phyloP scores from a whole-genome alignment of 2,329 filamentous ascomycete genomes.

The Pseudocercospora crystallina region DNA sequence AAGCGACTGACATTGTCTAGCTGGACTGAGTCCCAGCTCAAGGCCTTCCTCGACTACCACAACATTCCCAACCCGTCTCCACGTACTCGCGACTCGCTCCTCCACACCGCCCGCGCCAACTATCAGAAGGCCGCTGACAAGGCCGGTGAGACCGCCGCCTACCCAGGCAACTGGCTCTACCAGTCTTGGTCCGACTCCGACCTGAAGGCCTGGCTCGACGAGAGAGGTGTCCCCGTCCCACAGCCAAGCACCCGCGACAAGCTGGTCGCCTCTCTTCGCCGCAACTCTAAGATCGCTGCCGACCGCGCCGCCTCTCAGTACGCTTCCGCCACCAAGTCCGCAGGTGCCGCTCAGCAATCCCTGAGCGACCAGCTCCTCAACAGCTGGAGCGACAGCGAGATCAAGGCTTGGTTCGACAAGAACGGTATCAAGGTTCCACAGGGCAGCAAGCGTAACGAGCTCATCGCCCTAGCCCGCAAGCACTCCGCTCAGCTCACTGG shows the following conservation, averaged over 20 bases:
- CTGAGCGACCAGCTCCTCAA: constrained; percentile 83
- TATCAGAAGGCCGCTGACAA: constrained; percentile 78
- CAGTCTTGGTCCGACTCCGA: constrained; percentile 89
- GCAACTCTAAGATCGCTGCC: constrained; percentile 68
- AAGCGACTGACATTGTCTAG: constrained; percentile 51
- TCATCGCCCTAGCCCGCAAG: constrained; percentile 86
- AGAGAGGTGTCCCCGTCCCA: constrained; percentile 79
- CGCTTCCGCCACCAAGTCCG: constrained; percentile 60
- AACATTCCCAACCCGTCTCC: constrained; percentile 85
- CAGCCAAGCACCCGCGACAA: constrained; percentile 83
- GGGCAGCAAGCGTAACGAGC: constrained; percentile 84
- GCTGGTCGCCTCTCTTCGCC: constrained; percentile 83
- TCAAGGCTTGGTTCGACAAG: constrained; percentile 93
- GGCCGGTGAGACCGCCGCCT: constrained; percentile 73
- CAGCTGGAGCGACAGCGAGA: constrained; percentile 82
- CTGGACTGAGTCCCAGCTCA: constrained; percentile 91
- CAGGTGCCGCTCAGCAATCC: constrained; percentile 64
- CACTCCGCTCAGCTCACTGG: constrained; percentile 69
- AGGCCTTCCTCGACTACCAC: constrained; percentile 87
- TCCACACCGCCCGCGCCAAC: constrained; percentile 74
- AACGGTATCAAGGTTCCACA: constrained; percentile 88
- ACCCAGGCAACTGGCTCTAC: constrained; percentile 95
- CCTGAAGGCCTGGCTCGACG: constrained; percentile 89
- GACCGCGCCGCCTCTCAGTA: constrained; percentile 56
- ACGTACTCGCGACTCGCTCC: constrained; percentile 76